Percentiles rank a stretch among this genome's conserved stretches.
Evolutionary conservation across 1,139 yeast species (phyloP).

Genomic region (Diutina siamensis): DNA sequence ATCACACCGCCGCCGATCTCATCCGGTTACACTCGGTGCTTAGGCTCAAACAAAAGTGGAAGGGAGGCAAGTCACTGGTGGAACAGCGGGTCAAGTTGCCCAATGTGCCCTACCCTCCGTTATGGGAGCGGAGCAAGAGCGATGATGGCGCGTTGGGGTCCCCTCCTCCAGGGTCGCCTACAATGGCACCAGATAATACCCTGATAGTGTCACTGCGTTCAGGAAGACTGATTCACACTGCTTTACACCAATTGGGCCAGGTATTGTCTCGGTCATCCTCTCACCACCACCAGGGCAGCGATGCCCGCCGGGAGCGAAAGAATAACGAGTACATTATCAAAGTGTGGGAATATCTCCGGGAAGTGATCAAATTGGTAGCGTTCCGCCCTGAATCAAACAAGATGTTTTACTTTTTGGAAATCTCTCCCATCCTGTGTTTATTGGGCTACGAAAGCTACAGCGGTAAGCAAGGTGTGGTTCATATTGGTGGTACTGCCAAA

Average conservation of each 20-base stretch:
- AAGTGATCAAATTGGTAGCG: slow-evolving; percentile 45
- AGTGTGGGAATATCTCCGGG: slow-evolving; percentile 53
- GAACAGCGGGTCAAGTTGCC: slow-evolving; percentile 1
- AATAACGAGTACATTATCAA: slow-evolving; percentile 29
- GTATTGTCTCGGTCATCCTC: not conserved
- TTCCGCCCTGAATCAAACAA: slow-evolving; percentile 75
- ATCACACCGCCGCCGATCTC: slow-evolving; percentile 63
- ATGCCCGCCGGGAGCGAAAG: slow-evolving; percentile 9
- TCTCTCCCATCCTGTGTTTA: slow-evolving; percentile 79
- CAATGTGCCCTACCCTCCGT: not conserved
- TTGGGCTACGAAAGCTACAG: slow-evolving; percentile 70
- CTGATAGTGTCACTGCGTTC: not conserved
- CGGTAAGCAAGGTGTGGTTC: slow-evolving; percentile 84
- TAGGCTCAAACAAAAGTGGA: slow-evolving; percentile 26
- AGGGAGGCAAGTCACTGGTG: not conserved
- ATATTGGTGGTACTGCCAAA: slow-evolving; percentile 71
- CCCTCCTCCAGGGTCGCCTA: too few species aligned
- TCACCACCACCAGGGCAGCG: not conserved
- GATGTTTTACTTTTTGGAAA: slow-evolving; percentile 75
- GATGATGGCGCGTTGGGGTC: too few species aligned
- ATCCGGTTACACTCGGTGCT: slow-evolving; percentile 55
- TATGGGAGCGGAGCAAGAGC: not conserved
- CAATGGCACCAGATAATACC: not conserved
- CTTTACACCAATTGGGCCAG: not conserved
- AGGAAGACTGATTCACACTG: not conserved